phyloP scores from a whole-genome alignment of 306 rosid species.

The Glycyrrhiza uralensis region DNA sequence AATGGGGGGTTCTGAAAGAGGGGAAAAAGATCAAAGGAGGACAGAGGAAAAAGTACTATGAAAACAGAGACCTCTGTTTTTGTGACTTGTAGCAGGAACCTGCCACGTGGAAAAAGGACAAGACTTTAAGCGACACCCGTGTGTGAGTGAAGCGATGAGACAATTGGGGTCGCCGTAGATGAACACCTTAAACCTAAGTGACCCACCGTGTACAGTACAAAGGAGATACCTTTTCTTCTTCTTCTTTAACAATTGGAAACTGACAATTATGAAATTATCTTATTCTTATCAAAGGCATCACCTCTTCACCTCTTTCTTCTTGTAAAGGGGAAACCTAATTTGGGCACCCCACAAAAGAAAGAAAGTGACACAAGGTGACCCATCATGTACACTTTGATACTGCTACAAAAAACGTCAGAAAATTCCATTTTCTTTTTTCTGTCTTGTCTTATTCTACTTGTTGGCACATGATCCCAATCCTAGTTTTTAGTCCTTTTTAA shows the following conservation, averaged over 20 bases:
- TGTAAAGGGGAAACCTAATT: background rate
- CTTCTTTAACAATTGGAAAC: background rate
- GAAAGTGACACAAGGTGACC: slow-evolving; percentile 16
- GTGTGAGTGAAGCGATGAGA: background rate
- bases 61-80: background rate
- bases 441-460: slow-evolving; percentile 21
- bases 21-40: background rate
- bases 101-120: slow-evolving; percentile 32
- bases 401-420: background rate
- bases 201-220: background rate
- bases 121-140: slow-evolving; percentile 23
- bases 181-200: slow-evolving; percentile 18
- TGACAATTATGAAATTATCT: background rate
- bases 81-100: background rate
- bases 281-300: background rate
- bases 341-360: background rate
- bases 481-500: background rate
- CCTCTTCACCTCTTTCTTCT: background rate
- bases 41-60: background rate
- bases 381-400: background rate
- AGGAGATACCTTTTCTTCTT: background rate
- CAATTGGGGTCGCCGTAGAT: slow-evolving; percentile 31
- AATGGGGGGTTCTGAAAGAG: slow-evolving; percentile 30
- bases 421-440: background rate
- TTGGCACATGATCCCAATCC: slow-evolving; percentile 3